Evolutionary conservation across 1,139 yeast genomes (phyloP).

Genomic region (Torulaspora pretoriensis): DNA sequence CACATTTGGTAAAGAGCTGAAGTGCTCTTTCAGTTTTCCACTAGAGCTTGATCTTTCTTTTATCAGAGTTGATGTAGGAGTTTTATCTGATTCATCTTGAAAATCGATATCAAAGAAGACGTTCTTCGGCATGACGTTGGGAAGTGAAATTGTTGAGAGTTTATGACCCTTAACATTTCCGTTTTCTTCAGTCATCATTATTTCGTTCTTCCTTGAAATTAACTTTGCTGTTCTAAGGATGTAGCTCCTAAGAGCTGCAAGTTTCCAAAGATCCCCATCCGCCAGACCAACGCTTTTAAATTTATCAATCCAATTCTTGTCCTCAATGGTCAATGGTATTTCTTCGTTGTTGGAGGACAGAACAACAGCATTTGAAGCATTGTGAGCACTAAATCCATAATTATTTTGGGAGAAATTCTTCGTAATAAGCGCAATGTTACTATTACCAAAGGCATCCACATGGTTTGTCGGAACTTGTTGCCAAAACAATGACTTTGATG

Average conservation of each 20-base stretch:
- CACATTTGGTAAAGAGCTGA: slow-evolving; percentile 17
- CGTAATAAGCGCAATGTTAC: slow-evolving; percentile 40
- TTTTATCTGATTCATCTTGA: slow-evolving; percentile 12
- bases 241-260: slow-evolving; percentile 64
- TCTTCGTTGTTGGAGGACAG: slow-evolving; percentile 40
- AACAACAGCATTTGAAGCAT: slow-evolving; percentile 32
- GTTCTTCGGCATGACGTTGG: slow-evolving; percentile 53
- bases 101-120: slow-evolving; percentile 57
- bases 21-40: background rate
- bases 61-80: background rate
- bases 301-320: slow-evolving; percentile 68
- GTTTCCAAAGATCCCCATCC: slow-evolving; percentile 78
- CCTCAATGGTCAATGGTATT: slow-evolving; percentile 49
- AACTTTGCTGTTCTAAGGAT: slow-evolving; percentile 52
- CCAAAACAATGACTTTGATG: slow-evolving; percentile 77
- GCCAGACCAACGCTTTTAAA: slow-evolving; percentile 66
- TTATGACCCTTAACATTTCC: slow-evolving; percentile 16
- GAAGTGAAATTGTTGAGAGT: slow-evolving; percentile 7
- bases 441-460: slow-evolving; percentile 44
- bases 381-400: slow-evolving; percentile 31
- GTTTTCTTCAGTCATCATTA: slow-evolving; percentile 14
- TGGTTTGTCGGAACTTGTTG: slow-evolving; percentile 43
- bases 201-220: slow-evolving; percentile 23
- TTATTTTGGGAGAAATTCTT: slow-evolving; percentile 32
- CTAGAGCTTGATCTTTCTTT: background rate